Conservation (phyloP, 345 rosid genomes). For the Eucalyptus sp. region DNA sequence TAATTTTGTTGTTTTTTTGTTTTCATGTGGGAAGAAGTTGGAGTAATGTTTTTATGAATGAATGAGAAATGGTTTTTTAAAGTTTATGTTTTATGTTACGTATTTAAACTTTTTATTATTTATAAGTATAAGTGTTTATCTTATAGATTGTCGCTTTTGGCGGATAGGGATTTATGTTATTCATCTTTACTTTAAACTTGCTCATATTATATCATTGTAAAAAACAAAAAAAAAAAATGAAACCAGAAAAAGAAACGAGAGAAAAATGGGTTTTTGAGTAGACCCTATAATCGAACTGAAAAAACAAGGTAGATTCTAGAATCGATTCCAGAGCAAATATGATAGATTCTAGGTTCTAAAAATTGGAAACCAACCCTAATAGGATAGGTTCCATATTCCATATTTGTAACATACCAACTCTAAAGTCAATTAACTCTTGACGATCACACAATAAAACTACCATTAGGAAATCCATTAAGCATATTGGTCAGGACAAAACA, state of each 20-base stretch:
- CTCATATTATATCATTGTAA: neutral
- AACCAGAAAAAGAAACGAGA: too few species aligned
- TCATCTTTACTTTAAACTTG: neutral
- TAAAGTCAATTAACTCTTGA: accelerated
- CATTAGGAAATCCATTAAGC: neutral
- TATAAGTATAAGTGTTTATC: neutral
- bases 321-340: neutral
- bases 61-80: neutral
- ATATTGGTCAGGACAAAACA: neutral
- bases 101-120: neutral
- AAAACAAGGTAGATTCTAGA: neutral
- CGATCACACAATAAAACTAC: too few species aligned
- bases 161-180: neutral
- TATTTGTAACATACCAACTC: too few species aligned
- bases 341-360: accelerated
- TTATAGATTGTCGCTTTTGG: neutral
- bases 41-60: neutral
- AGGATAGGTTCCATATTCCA: neutral
- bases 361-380: accelerated
- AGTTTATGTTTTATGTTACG: neutral
- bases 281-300: accelerated
- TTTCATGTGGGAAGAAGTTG: neutral
- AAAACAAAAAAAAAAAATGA: too few species aligned
- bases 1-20: too few species aligned
- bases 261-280: too few species aligned